These are phyloP conservation scores for Podospora anserina DNA, from an alignment of 495 filamentous ascomycete genomes.

Conservation along the genomic window DNA sequence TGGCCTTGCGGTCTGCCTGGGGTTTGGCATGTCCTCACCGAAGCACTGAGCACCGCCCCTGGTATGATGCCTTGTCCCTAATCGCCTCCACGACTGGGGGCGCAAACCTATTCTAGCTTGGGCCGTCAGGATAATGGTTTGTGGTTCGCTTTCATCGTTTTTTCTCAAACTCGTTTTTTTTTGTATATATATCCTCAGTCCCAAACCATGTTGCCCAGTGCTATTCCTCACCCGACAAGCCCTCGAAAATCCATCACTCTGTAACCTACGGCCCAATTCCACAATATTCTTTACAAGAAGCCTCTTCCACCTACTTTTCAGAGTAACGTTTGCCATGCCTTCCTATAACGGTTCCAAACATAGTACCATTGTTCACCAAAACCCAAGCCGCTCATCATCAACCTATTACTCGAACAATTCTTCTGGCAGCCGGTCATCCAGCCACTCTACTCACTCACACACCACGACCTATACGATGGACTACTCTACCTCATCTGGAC, in stretches of 20 bases:
- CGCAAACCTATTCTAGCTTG: background rate
- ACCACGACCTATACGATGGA: constrained; percentile 13
- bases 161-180: background rate
- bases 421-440: constrained; percentile 12
- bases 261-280: background rate
- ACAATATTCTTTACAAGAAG: background rate
- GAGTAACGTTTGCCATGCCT: constrained; percentile 12
- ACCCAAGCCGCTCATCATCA: constrained; percentile 1
- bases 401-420: constrained; percentile 9
- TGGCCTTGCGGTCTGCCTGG: constrained; percentile 28
- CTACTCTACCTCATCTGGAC: constrained; percentile 14
- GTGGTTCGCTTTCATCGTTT: background rate
- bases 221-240: background rate
- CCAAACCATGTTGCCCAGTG: background rate
- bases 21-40: constrained; percentile 15
- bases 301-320: background rate
- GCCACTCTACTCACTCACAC: constrained; percentile 14
- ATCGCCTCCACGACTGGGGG: constrained; percentile 6
- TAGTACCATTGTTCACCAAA: constrained; percentile 16
- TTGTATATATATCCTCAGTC: background rate
- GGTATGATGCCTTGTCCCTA: background rate
- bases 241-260: background rate
- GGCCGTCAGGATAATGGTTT: background rate
- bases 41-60: constrained; percentile 12
- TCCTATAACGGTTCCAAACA: constrained; percentile 13